phyloP scores from a whole-genome alignment of 148 eudicot genomes.

The Fagopyrum homotropicum region DNA sequence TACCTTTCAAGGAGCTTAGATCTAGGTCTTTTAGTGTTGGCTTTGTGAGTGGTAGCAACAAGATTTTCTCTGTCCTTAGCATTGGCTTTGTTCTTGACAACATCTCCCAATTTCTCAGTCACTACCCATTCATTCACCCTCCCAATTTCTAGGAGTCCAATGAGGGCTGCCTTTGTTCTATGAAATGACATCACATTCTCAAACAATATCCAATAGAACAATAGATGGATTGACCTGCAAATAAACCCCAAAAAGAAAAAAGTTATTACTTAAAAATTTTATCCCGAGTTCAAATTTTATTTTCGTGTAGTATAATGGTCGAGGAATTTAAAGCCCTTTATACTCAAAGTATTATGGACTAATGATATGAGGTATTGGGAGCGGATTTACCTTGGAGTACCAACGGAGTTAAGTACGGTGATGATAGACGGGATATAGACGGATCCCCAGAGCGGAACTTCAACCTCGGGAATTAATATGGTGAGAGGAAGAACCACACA shows the following conservation, averaged over 20 bases:
- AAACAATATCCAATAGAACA: conserved; percentile 90
- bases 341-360: no score
- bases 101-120: conserved; percentile 93
- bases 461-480: conserved; percentile 70
- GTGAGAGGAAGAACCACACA: conserved; percentile 76
- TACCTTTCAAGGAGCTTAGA: conserved; percentile 75
- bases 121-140: conserved; percentile 98
- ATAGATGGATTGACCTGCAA: conserved; percentile 77
- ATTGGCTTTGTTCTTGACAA: conserved; percentile 52
- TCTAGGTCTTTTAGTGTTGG: conserved; percentile 35
- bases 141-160: conserved; percentile 77
- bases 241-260: background rate
- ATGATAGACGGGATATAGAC: conserved; percentile 83
- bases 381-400: conserved; percentile 70
- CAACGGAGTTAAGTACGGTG: conserved; percentile 81
- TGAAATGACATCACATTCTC: conserved; percentile 99
- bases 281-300: no score
- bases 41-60: conserved; percentile 27
- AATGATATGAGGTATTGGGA: background rate
- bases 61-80: conserved; percentile 22
- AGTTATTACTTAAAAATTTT: background rate
- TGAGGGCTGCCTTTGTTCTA: conserved; percentile 87
- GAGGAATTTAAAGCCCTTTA: no score
- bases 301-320: no score
- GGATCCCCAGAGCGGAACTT: conserved; percentile 87